These are phyloP conservation scores for Botryococcus braunii DNA, from an alignment of 163 green algal genomes.

Conservation along the genomic window DNA sequence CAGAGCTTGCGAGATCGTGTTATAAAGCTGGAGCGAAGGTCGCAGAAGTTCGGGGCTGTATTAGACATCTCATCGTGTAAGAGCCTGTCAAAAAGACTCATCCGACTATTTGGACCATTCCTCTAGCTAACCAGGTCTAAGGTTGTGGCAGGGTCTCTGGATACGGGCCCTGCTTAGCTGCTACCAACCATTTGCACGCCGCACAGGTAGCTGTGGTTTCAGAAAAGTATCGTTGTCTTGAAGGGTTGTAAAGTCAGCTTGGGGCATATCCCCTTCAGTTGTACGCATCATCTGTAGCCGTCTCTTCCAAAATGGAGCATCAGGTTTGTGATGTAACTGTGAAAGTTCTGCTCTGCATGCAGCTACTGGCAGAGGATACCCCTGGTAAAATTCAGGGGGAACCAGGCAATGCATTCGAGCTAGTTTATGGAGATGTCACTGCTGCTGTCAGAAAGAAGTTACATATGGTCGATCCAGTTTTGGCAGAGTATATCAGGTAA, in stretches of 20 bases:
- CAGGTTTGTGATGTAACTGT: neutral
- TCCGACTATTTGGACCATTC: neutral
- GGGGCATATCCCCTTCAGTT: neutral
- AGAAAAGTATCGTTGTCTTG: neutral
- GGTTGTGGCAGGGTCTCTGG: slow-evolving; percentile 21
- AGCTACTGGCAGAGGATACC: slow-evolving; percentile 30
- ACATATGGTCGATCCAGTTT: slow-evolving; percentile 39
- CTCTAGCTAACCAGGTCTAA: neutral
- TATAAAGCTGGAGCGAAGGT: slow-evolving; percentile 19
- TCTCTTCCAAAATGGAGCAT: neutral
- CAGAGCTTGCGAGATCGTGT: slow-evolving; percentile 26
- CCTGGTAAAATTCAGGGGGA: slow-evolving; percentile 44
- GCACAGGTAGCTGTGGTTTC: slow-evolving; percentile 20
- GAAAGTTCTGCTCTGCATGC: slow-evolving; percentile 3
- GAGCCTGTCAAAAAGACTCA: neutral
- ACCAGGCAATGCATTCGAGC: slow-evolving; percentile 53
- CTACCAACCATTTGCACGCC: slow-evolving; percentile 36
- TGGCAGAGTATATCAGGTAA: slow-evolving; percentile 51
- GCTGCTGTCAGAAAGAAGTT: slow-evolving; percentile 39
- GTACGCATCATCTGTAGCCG: neutral
- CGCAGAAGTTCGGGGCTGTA: slow-evolving; percentile 29
- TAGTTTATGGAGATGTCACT: slow-evolving; percentile 43
- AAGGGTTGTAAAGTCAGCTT: neutral
- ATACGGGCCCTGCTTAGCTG: slow-evolving; percentile 41
- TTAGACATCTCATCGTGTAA: slow-evolving; percentile 52